Base-by-base conservation (phyloP, 805 yeast species). In the Pichia deserticola region DNA sequence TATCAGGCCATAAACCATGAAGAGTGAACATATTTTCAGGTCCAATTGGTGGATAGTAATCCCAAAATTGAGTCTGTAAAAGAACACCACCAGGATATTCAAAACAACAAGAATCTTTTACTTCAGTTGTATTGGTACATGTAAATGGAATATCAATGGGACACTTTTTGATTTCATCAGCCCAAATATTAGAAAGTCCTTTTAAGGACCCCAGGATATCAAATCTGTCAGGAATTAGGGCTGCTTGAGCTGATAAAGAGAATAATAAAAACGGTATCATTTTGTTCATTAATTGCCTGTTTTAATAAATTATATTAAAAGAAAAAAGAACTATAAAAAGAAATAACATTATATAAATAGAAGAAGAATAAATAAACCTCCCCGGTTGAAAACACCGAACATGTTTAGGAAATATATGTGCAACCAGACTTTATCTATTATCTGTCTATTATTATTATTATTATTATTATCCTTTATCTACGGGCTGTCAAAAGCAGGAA, bases 1-100 rank as follows among this genome's bases (percentile, higher is more conserved):
- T 77, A 65, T 88, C 95, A 28, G 92, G 89, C 96, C 96, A 88
- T 46, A 87, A 67, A 0, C 96, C 96, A 64, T 88, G 96, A 36
- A 86, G 67, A 1, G 96, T 88, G 69, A 86, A 89, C 52, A 77
- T 68, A 47, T 86, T 79, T 38, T 74, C 69, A 2, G 88, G 87
- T 5, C 93, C 93, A 45, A 80, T 71, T 1, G 87, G 77, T 1
- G 93, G 90, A 52, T 71, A 67, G 61, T 84, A 86, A 66, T 90
- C 95, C 97, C 97, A 90, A 69, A 90, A 89, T 63, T 90, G 98
- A 0, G 97, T 86, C 62, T 80, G 86, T 46, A 90, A 66, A 36
- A 90, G 71, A 13, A 88, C 74, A 6, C 97, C 97, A 43, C 95
- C 92, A 9, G 90, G 90, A 44, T 78, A 77, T 61, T 89, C 96